Evolutionary conservation across 768 basidiomycete genomes (phyloP).

Genomic region (Mycena latifolia): DNA sequence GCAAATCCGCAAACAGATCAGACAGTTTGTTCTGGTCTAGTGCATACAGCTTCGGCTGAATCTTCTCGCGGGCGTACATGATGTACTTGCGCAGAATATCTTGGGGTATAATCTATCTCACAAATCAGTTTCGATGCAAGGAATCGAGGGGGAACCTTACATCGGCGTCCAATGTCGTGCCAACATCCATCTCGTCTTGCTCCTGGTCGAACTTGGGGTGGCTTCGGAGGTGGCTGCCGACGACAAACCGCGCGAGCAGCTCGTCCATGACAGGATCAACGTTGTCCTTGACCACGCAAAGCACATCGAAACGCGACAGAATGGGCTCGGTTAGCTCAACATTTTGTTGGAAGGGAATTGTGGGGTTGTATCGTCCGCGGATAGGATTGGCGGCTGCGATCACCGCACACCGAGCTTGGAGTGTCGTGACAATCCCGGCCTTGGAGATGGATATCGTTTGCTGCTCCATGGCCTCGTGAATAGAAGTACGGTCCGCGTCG

Average conservation of each 20-base stretch:
- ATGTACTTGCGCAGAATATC: constrained; percentile 97
- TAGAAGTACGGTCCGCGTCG: constrained; percentile 96
- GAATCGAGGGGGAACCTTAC: constrained; percentile 61
- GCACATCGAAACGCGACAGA: constrained; percentile 95
- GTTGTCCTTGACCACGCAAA: constrained; percentile 98
- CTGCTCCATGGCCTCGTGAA: constrained; percentile 99
- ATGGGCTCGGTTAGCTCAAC: constrained; percentile 99
- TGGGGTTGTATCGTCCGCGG: constrained; percentile 97
- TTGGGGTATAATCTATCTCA: constrained; percentile 90
- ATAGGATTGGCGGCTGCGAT: constrained; percentile 98
- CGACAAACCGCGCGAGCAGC: constrained; percentile 96
- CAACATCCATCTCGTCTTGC: constrained; percentile 94
- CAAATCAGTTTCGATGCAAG: constrained; percentile 11
- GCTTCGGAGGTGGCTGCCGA: constrained; percentile 93
- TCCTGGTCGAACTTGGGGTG: constrained; percentile 93
- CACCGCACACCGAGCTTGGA: constrained; percentile 98
- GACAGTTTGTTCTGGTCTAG: constrained; percentile 96
- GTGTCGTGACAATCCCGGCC: constrained; percentile 97
- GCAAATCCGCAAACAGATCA: constrained; percentile 93
- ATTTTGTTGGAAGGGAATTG: constrained; percentile 98
- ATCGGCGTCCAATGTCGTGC: constrained; percentile 89
- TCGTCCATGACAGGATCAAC: constrained; percentile 98
- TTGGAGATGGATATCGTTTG: constrained; percentile 99
- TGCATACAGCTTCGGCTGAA: constrained; percentile 93
- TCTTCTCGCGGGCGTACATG: constrained; percentile 97